A percentile compares a stretch with the other conserved stretches of the same genome.
Evolutionary conservation across 352 stramenopile genomes (phyloP).

Genomic region (Globisporangium middletonii): DNA sequence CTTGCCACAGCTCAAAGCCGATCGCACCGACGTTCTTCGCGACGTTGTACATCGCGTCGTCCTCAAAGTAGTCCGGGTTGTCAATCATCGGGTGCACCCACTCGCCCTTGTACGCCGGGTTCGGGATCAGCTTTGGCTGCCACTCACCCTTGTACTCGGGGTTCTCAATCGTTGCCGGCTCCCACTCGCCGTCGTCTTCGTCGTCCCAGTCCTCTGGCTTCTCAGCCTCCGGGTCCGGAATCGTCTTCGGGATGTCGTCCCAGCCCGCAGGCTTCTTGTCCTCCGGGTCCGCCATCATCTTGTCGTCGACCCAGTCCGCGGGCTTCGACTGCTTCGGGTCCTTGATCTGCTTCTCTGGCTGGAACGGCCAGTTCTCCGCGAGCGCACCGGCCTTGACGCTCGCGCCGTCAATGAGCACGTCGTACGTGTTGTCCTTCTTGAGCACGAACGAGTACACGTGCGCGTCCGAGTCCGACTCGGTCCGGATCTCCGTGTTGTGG

Average conservation of each 20-base stretch:
- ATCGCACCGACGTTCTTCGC: conserved; percentile 95
- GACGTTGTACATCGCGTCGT: conserved; percentile 93
- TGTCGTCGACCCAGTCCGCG: conserved; percentile 96
- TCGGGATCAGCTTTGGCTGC: conserved; percentile 97
- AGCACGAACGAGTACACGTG: conserved; percentile 98
- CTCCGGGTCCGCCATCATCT: conserved; percentile 91
- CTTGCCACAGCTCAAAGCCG: conserved; percentile 99
- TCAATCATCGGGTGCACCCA: conserved; percentile 96
- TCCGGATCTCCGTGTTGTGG: conserved; percentile 79
- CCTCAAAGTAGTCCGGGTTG: conserved; percentile 97
- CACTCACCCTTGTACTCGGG: conserved; percentile 98
- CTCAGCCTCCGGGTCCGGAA: conserved; percentile 94
- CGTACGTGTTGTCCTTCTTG: conserved; percentile 96
- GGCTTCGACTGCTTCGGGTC: conserved; percentile 96
- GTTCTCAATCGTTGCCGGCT: conserved; percentile 93
- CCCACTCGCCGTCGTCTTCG: conserved; percentile 99
- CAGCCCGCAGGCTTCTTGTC: conserved; percentile 96
- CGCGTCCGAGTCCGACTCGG: conserved; percentile 78
- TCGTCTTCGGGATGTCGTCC: conserved; percentile 95
- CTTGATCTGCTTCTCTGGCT: conserved; percentile 94
- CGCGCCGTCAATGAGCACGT: conserved; percentile 96
- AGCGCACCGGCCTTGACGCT: conserved; percentile 90
- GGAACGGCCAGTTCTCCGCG: conserved; percentile 95
- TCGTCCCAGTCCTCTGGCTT: conserved; percentile 99
- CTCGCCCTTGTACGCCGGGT: conserved; percentile 98